phyloP scores from a whole-genome alignment of 768 basidiomycete genomes.

The Cytidiella melzeri region DNA sequence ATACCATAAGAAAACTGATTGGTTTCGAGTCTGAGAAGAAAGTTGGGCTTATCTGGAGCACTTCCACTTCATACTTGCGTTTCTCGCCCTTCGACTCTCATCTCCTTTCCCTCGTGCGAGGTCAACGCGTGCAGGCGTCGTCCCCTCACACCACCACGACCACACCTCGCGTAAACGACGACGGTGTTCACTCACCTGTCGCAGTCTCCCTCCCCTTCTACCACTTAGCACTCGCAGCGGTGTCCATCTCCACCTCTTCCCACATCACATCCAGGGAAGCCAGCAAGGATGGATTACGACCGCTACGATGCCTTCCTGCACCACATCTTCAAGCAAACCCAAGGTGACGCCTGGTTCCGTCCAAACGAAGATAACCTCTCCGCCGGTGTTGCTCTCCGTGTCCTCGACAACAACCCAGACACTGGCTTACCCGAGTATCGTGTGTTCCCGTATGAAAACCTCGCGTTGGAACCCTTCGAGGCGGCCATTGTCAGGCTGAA shows the following conservation, averaged over 20 bases:
- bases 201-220: constrained; percentile 1
- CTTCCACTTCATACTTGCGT: no score
- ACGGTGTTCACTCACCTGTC: background rate
- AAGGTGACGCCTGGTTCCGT: constrained; percentile 50
- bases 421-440: constrained; percentile 32
- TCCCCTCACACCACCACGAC: background rate
- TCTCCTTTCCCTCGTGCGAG: constrained; percentile 3
- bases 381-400: constrained; percentile 44
- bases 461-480: constrained; percentile 49
- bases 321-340: constrained; percentile 40
- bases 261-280: background rate
- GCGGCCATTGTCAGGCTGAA: constrained; percentile 45
- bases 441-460: constrained; percentile 50
- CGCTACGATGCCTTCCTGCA: constrained; percentile 38
- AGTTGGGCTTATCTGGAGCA: no score
- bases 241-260: constrained; percentile 1
- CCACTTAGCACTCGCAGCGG: constrained; percentile 1
- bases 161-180: background rate
- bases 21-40: no score
- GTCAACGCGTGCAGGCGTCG: background rate
- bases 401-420: constrained; percentile 27
- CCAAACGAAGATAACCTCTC: constrained; percentile 42
- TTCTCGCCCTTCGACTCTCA: constrained; percentile 1
- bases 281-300: constrained; percentile 32
- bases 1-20: no score